A percentile compares a stretch with the other conserved stretches of the same genome.
Conservation (phyloP, 495 filamentous ascomycete species). For the Aspergillus indologenus region DNA sequence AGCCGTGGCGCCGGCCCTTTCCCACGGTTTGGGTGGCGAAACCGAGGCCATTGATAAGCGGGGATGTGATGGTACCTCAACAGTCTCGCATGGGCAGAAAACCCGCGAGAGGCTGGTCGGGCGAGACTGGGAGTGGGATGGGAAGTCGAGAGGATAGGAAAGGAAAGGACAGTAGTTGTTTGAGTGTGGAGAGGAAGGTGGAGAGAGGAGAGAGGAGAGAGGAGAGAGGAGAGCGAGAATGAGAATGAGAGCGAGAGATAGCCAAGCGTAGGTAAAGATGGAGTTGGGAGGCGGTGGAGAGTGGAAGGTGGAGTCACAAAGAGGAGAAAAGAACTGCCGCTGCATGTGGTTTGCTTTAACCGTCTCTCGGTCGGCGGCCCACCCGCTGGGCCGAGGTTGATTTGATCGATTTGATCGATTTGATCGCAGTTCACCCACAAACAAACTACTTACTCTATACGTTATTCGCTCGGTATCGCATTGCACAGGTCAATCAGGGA, state of each 20-base stretch:
- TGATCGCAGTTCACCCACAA: background rate
- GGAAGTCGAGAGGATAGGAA: constrained; percentile 5
- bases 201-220: constrained; percentile 16
- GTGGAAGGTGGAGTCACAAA: constrained; percentile 14
- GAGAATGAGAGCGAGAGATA: constrained; percentile 14
- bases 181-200: background rate
- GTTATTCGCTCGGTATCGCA: background rate
- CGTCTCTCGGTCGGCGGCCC: constrained; percentile 9
- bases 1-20: constrained; percentile 67
- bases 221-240: background rate
- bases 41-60: constrained; percentile 49
- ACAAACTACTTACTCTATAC: too few species aligned
- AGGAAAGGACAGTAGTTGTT: constrained; percentile 9
- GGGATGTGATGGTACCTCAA: constrained; percentile 22
- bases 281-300: constrained; percentile 10
- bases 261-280: constrained; percentile 5
- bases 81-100: constrained; percentile 34
- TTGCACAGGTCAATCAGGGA: background rate
- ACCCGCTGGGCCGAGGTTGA: constrained; percentile 10
- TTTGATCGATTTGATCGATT: background rate
- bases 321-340: constrained; percentile 14
- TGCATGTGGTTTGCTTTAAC: constrained; percentile 8
- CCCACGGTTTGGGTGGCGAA: constrained; percentile 96
- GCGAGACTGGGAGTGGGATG: constrained; percentile 3
- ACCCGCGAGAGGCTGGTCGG: constrained; percentile 4